Percentiles rank a stretch among this genome's conserved stretches.
Conservation (phyloP, 768 basidiomycete genomes). For the Lactifluus rugatus region DNA sequence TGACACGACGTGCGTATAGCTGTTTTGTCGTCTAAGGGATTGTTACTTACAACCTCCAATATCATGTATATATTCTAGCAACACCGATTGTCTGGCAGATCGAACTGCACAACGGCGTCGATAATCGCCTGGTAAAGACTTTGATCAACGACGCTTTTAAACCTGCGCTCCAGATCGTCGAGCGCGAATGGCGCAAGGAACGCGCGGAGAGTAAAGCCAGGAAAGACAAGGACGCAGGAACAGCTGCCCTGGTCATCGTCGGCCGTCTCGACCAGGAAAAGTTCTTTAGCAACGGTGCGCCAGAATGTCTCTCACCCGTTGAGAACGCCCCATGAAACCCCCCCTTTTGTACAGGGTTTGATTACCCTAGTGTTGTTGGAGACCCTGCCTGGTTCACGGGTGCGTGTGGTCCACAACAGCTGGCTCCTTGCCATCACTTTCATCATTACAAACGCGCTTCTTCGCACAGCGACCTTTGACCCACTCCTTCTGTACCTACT, state of each 20-base stretch:
- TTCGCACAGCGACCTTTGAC: slow-evolving; percentile 37
- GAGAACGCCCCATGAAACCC: background rate
- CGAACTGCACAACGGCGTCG: slow-evolving; percentile 70
- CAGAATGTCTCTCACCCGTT: background rate
- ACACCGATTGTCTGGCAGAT: slow-evolving; percentile 60
- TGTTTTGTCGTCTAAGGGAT: slow-evolving; percentile 19
- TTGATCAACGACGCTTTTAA: slow-evolving; percentile 52
- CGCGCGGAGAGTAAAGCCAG: slow-evolving; percentile 25
- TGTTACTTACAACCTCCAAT: background rate
- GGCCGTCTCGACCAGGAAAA: slow-evolving; percentile 71
- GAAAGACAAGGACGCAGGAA: slow-evolving; percentile 41
- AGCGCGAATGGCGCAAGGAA: slow-evolving; percentile 59
- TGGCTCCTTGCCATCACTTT: background rate
- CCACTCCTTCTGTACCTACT: slow-evolving; percentile 61
- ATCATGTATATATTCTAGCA: slow-evolving; percentile 31
- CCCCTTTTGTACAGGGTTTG: slow-evolving; percentile 40
- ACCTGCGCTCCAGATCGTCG: slow-evolving; percentile 65
- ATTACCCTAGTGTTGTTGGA: slow-evolving; percentile 41
- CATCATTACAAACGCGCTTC: background rate
- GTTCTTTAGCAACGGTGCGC: slow-evolving; percentile 77
- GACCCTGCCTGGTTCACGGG: slow-evolving; percentile 61
- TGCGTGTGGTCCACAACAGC: slow-evolving; percentile 27
- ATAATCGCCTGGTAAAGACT: slow-evolving; percentile 54
- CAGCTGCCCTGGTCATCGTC: slow-evolving; percentile 68
- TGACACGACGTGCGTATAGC: slow-evolving; percentile 46